These are phyloP conservation scores for Scytalidium lignicola DNA, from an alignment of 2,329 filamentous ascomycete species.

Conservation along the genomic window DNA sequence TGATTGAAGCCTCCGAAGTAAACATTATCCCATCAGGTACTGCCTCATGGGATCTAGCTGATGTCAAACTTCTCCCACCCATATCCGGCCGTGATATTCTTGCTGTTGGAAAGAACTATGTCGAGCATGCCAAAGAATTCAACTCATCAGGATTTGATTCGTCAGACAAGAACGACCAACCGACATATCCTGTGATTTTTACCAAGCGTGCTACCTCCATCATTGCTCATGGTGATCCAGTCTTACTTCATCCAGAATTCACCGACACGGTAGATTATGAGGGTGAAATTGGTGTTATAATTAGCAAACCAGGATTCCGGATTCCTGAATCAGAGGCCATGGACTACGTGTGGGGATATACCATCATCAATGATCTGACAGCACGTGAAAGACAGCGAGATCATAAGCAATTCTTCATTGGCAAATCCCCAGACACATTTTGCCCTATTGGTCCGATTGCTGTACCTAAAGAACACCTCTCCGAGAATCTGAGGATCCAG, in stretches of 20 bases:
- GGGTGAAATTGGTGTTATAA: constrained; percentile 46
- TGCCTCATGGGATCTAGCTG: constrained; percentile 27
- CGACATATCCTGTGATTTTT: constrained; percentile 50
- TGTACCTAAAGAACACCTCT: constrained; percentile 40
- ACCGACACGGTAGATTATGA: constrained; percentile 46
- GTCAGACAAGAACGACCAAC: constrained; percentile 47
- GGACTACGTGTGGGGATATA: constrained; percentile 31
- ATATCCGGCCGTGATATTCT: constrained; percentile 46
- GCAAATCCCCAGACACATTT: constrained; percentile 50
- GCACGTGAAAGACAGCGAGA: constrained; percentile 49
- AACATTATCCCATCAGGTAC: constrained; percentile 32
- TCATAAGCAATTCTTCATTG: constrained; percentile 58
- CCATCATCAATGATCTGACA: constrained; percentile 52
- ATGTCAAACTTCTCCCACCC: constrained; percentile 39
- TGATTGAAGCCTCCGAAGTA: constrained; percentile 41
- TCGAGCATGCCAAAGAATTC: constrained; percentile 52
- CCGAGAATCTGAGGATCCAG: constrained; percentile 32
- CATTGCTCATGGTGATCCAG: constrained; percentile 32
- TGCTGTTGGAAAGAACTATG: constrained; percentile 52
- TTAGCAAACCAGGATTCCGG: constrained; percentile 45
- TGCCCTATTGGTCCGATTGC: constrained; percentile 53
- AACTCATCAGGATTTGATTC: constrained; percentile 50
- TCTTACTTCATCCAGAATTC: constrained; percentile 41
- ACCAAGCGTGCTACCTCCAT: constrained; percentile 43
- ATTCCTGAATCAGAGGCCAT: constrained; percentile 17